Conservation (phyloP, 1,139 yeast species). For the Candida sojae region DNA sequence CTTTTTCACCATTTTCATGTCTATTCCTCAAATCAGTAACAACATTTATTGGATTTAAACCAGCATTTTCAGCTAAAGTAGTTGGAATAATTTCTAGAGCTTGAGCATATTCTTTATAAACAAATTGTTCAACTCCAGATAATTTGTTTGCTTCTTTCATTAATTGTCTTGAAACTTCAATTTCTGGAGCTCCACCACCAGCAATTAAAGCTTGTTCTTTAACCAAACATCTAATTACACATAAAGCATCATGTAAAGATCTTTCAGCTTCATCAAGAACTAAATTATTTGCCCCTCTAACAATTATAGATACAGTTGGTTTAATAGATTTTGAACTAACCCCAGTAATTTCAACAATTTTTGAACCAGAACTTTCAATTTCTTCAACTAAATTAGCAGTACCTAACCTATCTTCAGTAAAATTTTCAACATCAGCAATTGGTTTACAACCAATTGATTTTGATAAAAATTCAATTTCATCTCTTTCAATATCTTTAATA, state of each 20-base stretch:
- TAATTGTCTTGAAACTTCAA: constrained; percentile 84
- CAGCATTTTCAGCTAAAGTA: constrained; percentile 97
- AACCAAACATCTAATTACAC: constrained; percentile 94
- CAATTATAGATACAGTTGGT: constrained; percentile 86
- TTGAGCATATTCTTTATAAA: constrained; percentile 93
- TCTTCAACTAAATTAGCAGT: constrained; percentile 92
- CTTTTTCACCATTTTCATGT: constrained; percentile 87
- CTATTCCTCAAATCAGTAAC: constrained; percentile 92
- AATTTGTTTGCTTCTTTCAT: constrained; percentile 75
- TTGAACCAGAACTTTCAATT: constrained; percentile 89
- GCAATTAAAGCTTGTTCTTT: constrained; percentile 94
- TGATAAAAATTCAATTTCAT: constrained; percentile 90
- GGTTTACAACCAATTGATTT: constrained; percentile 94
- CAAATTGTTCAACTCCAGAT: constrained; percentile 91
- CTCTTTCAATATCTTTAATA: constrained; percentile 93
- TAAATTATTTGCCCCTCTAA: constrained; percentile 92
- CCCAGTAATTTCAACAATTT: constrained; percentile 88
- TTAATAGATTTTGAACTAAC: constrained; percentile 56
- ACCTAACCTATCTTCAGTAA: constrained; percentile 91
- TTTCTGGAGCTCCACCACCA: constrained; percentile 99
- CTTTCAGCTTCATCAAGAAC: constrained; percentile 95
- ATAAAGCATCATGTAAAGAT: constrained; percentile 93
- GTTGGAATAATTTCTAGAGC: constrained; percentile 97
- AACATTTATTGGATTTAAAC: constrained; percentile 89
- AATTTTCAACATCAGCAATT: constrained; percentile 90